These are phyloP conservation scores for Nannochloris sp. DNA, from an alignment of 139 green algal genomes.

Conservation along the genomic window DNA sequence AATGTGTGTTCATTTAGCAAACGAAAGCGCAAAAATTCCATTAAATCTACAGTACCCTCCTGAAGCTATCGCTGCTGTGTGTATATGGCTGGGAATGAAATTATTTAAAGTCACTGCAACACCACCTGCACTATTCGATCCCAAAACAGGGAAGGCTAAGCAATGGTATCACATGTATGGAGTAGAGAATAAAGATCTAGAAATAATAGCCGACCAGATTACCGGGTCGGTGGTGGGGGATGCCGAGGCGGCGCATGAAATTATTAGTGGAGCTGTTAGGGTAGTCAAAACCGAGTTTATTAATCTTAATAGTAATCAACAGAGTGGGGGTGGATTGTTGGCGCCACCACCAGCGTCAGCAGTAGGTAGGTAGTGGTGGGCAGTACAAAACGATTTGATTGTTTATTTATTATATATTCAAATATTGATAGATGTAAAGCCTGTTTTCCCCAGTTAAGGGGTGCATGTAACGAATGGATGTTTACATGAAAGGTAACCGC, in stretches of 20 bases:
- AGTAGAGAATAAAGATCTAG: background rate
- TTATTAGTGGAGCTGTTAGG: background rate
- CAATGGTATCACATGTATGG: constrained; percentile 8
- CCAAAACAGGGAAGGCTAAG: background rate
- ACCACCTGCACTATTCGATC: too few species aligned
- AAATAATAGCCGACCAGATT: background rate
- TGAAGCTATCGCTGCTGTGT: constrained; percentile 5
- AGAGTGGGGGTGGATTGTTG: constrained; percentile 2
- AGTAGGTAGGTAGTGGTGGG: background rate
- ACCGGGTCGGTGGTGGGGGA: background rate
- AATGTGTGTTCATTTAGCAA: constrained; percentile 3
- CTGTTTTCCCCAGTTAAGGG: too few species aligned
- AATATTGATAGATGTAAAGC: too few species aligned
- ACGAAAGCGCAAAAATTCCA: constrained; percentile 11
- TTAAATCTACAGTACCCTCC: constrained; percentile 12
- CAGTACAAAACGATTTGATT: too few species aligned
- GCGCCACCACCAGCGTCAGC: background rate
- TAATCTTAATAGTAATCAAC: too few species aligned
- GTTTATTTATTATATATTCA: too few species aligned
- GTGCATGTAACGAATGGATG: too few species aligned
- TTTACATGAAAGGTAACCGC: too few species aligned
- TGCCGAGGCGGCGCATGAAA: background rate
- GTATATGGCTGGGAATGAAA: constrained; percentile 26
- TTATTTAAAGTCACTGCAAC: constrained; percentile 4
- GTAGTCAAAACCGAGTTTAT: too few species aligned